A percentile compares a stretch with the other conserved stretches of the same genome.
phyloP scores from a whole-genome alignment of 2,329 filamentous ascomycete species.

The Ophidiomyces ophidiicola region DNA sequence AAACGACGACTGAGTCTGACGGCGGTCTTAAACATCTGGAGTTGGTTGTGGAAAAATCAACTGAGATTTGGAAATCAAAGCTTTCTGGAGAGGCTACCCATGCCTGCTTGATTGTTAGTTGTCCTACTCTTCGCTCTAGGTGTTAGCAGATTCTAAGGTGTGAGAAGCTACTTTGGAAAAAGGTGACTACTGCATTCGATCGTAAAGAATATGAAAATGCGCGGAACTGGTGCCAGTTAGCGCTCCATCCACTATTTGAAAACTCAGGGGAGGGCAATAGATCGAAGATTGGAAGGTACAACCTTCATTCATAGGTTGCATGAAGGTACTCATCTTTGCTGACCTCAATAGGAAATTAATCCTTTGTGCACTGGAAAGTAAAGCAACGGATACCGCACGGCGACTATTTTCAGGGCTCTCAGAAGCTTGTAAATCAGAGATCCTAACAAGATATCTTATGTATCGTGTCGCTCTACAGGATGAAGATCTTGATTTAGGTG shows the following conservation, averaged over 20 bases:
- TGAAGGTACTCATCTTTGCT: conserved; percentile 8
- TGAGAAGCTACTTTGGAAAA: conserved; percentile 66
- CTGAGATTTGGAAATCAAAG: conserved; percentile 34
- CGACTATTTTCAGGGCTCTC: conserved; percentile 50
- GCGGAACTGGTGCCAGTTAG: conserved; percentile 59
- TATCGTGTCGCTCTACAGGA: conserved; percentile 58
- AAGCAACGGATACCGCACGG: conserved; percentile 44
- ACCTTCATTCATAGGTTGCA: conserved; percentile 1
- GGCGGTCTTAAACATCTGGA: conserved; percentile 26
- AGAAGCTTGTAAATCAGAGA: conserved; percentile 44
- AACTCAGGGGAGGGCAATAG: conserved; percentile 54
- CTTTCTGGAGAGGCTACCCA: conserved; percentile 51
- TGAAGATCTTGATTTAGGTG: conserved; percentile 44
- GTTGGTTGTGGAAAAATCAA: conserved; percentile 24
- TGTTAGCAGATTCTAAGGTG: conserved; percentile 8
- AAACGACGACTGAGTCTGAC: conserved; percentile 33
- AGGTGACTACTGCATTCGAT: conserved; percentile 48
- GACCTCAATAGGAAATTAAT: conserved; percentile 54
- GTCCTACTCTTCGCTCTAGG: background rate
- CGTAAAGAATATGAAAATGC: conserved; percentile 44
- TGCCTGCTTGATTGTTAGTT: conserved; percentile 31
- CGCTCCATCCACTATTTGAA: conserved; percentile 54
- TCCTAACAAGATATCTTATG: conserved; percentile 59
- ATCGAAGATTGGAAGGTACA: conserved; percentile 56
- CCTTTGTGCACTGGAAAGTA: conserved; percentile 51